Evolutionary conservation across 2,329 filamentous ascomycete genomes (phyloP), one percentile per base, ranked within the genome.

Genomic region (Beauveria pseudobassiana): DNA sequence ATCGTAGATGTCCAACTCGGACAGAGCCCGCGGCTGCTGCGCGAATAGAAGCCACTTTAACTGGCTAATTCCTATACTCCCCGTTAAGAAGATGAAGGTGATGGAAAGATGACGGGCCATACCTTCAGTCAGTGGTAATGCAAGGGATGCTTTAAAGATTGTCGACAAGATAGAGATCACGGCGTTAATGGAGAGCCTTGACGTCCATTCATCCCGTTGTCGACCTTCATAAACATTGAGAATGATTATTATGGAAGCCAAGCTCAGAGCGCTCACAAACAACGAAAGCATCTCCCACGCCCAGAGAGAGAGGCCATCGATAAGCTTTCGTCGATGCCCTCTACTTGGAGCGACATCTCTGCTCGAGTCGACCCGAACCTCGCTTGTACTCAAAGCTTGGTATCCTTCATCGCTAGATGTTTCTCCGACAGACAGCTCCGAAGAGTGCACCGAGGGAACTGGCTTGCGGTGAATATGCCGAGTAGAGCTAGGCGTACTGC

Each of bases 101-200:
- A 49, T 38, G 22, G 6, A 46, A 18, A 7, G 6, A 5, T 8
- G 7, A 4, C 18, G 4, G 8, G 12, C 6, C 4, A 3, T 45
- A 52, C 57, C 57, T 52, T 59, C 57, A 18, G 48, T 59, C 12
- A 52, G 10, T 14, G 57, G 57, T 22, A 59, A 12, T 26, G 57
- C 57, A 5, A 59, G 57, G 12, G 57, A 51, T 16, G 48, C 57
- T 45, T 59, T 59, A 8, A 59, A 59, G 3, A 52, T 16, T 7
- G 48, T 49, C 16, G 57, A 59, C 34, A 59, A 45, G 18, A 52
- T 43, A 42, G 57, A 59, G 6, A 59, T 45, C 0, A 59, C 48
- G 24, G 57, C 57, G 38, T 59, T 52, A 20, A 59, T 59, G 14
- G 57, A 59, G n/a, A 59, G 9, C 10, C 6, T 30, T 8, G 48